Base-by-base conservation (phyloP, 257 asterid species). In the Parsonsia alboflavescens region DNA sequence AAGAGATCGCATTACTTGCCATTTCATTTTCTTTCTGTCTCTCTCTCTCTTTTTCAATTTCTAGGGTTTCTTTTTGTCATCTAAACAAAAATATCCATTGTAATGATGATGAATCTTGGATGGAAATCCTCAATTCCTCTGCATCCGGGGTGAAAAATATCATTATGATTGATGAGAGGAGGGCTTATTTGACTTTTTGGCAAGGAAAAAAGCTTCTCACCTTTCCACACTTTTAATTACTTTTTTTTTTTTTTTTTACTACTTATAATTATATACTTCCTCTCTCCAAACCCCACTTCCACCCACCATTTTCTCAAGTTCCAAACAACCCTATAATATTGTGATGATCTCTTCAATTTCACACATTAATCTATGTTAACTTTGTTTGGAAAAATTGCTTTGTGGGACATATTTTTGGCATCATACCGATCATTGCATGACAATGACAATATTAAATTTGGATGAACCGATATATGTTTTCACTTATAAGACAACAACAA, bases 271-370 rank as follows among this genome's bases (percentile, higher is more conserved):
- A 41, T 53, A 17, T 58, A 33, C 11, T 28, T 54, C 15, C 61
- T 49, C 57, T 33, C 77, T 64, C 78, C 71, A 71, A 83, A 83
- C 91, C 91, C 92, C 93, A 85, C 91, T 83, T 75, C 89, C 77
- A 87, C 93, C 94, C 91, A 87, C 93, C 90, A 80, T 82, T 81
- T 33, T 87, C 69, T 85, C 87, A 81, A 85, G 83, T 87, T 80
- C 91, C 89, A 80, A 89, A 86, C 87, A 71, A 81, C 58, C 86
- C 89, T 70, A 87, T 85, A 66, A 86, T 88, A 87, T 80, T 86
- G 87, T 86, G 86, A 90, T 89, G 72, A 88, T 92, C 92, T 88
- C 97, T 88, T 92, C 93, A 90, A 78, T 89, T 85, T 78, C 89
- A 88, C 89, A 87, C 85, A 88, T 91, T 87, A 86, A 85, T 88